phyloP scores from a whole-genome alignment of 1,139 yeast genomes.

The Arxiozyma slooffiae region DNA sequence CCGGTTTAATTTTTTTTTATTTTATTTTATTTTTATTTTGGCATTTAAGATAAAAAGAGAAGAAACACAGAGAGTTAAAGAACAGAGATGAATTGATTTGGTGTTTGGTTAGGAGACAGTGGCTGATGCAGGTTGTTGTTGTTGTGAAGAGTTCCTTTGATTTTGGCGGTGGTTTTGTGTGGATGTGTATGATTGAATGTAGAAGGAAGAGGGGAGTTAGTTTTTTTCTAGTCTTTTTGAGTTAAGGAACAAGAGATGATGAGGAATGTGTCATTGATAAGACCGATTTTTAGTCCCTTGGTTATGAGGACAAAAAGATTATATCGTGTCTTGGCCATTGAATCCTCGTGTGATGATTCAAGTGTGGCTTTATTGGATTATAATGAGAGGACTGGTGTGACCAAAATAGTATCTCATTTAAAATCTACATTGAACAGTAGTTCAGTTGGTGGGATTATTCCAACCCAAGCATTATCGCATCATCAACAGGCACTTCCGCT shows the following conservation, averaged over 20 bases:
- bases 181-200: too few relatives aligned
- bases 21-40: too few relatives aligned
- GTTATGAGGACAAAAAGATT: not conserved
- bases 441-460: constrained; percentile 74
- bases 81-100: too few relatives aligned
- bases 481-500: constrained; percentile 53
- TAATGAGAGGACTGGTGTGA: not conserved
- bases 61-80: too few relatives aligned
- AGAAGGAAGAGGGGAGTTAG: not conserved
- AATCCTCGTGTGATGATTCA: constrained; percentile 92
- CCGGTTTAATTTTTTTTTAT: too few relatives aligned
- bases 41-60: not conserved
- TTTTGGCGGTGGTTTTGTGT: too few relatives aligned
- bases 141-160: too few relatives aligned
- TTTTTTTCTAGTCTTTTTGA: too few relatives aligned
- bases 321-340: constrained; percentile 50
- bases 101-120: too few relatives aligned
- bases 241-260: not conserved
- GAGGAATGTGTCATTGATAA: not conserved
- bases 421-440: constrained; percentile 61
- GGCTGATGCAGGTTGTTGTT: too few relatives aligned
- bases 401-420: constrained; percentile 34
- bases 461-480: constrained; percentile 73
- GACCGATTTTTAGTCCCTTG: not conserved
- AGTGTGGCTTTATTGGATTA: constrained; percentile 57